A percentile compares a stretch with the other conserved stretches of the same genome.
These are phyloP conservation scores for Scleromitrula shiraiana DNA, from an alignment of 2,329 filamentous ascomycete species.

Conservation along the genomic window DNA sequence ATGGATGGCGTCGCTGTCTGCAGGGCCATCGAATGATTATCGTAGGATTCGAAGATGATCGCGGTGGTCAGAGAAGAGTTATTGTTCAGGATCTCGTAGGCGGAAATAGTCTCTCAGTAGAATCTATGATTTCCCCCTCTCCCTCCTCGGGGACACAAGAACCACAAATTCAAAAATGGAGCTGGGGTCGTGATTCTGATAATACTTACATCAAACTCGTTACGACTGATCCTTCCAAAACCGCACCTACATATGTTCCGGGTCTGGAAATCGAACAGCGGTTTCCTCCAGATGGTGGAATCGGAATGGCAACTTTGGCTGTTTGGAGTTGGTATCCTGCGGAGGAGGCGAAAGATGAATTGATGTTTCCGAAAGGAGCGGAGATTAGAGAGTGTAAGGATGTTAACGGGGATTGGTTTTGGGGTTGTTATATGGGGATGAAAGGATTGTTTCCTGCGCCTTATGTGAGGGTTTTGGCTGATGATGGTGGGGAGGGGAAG, in stretches of 20 bases:
- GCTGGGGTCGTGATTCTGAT: constrained; percentile 37
- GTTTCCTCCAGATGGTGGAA: constrained; percentile 71
- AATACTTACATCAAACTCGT: constrained; percentile 39
- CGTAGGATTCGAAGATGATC: constrained; percentile 63
- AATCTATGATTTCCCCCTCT: constrained; percentile 25
- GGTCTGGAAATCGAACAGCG: constrained; percentile 17
- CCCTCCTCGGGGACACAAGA: no score
- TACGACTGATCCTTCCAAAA: constrained; percentile 41
- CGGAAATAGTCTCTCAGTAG: constrained; percentile 59
- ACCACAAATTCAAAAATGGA: constrained; percentile 41
- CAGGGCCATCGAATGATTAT: constrained; percentile 78
- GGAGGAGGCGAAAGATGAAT: constrained; percentile 56
- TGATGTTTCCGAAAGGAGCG: constrained; percentile 75
- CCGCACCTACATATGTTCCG: constrained; percentile 26
- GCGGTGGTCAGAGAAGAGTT: constrained; percentile 58
- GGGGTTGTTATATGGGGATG: constrained; percentile 74
- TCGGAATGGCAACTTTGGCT: constrained; percentile 56
- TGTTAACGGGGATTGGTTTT: constrained; percentile 86
- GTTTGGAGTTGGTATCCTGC: constrained; percentile 74
- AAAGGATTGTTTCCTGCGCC: constrained; percentile 74
- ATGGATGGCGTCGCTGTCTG: constrained; percentile 77
- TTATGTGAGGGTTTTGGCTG: constrained; percentile 52
- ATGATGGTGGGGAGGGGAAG: neutral
- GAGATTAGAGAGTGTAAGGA: constrained; percentile 78
- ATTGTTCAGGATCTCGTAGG: constrained; percentile 70